Conservation (phyloP, 345 rosid species). For the Camelina neglecta region DNA sequence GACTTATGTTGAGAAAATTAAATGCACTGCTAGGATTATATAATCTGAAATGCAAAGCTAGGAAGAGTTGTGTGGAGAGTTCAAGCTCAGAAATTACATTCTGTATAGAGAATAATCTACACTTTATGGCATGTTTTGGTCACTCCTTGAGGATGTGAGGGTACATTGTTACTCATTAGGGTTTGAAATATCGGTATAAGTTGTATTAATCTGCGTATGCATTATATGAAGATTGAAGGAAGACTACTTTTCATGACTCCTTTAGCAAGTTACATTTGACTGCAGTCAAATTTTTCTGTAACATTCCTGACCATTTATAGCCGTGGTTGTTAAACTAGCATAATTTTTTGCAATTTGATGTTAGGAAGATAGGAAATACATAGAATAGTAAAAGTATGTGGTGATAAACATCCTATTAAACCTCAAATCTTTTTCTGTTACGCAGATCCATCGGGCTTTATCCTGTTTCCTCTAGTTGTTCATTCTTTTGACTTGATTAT, state of each 20-base stretch:
- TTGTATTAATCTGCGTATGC: conserved; percentile 1
- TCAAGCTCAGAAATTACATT: conserved; percentile 15
- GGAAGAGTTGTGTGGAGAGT: conserved; percentile 8
- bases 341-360: conserved; percentile 16
- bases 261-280: conserved; percentile 6
- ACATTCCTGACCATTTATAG: conserved; percentile 16
- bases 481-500: conserved; percentile 96
- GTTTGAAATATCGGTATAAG: background rate
- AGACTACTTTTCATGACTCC: conserved; percentile 21
- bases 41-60: conserved; percentile 23
- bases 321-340: conserved; percentile 16
- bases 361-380: background rate
- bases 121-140: conserved; percentile 12
- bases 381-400: conserved; percentile 2
- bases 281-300: background rate
- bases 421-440: conserved; percentile 8
- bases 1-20: conserved; percentile 19
- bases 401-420: conserved; percentile 16
- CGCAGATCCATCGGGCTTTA: conserved; percentile 99
- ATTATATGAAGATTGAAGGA: conserved; percentile 17
- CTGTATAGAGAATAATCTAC: background rate
- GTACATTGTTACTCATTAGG: conserved; percentile 12
- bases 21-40: background rate
- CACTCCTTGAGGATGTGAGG: conserved; percentile 6
- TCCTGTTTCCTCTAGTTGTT: conserved; percentile 95